These are phyloP conservation scores for Bassia scoparia DNA, from an alignment of 148 eudicot genomes.

Conservation along the genomic window DNA sequence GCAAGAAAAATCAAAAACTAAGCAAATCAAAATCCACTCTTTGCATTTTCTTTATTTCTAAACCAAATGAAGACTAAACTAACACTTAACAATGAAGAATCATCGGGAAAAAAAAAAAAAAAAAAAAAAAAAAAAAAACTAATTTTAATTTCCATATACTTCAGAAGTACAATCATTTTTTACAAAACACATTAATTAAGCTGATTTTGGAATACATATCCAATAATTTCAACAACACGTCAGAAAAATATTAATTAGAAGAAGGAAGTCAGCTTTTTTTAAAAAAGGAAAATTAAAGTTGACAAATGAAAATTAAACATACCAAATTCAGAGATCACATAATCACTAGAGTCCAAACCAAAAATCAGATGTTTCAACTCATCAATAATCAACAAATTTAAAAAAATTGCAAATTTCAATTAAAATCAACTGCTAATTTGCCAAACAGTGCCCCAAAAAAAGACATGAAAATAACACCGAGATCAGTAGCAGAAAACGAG, in stretches of 20 bases:
- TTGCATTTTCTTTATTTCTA: neutral
- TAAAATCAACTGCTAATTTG: no score
- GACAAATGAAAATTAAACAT: neutral
- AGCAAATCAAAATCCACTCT: neutral
- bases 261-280: neutral
- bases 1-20: neutral
- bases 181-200: neutral
- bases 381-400: neutral
- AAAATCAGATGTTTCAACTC: neutral
- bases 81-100: neutral
- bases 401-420: no score
- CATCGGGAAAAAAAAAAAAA: neutral
- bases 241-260: neutral
- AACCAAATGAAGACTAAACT: neutral
- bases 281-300: neutral
- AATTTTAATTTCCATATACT: neutral
- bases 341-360: neutral
- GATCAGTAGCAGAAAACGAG: conserved; percentile 9
- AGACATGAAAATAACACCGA: neutral
- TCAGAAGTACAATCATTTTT: neutral
- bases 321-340: neutral
- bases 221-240: conserved; percentile 3
- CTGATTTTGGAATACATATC: neutral
- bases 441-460: no score
- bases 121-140: neutral